Conservation (phyloP, 208 protist species). For the Wallacemonas sp. region DNA sequence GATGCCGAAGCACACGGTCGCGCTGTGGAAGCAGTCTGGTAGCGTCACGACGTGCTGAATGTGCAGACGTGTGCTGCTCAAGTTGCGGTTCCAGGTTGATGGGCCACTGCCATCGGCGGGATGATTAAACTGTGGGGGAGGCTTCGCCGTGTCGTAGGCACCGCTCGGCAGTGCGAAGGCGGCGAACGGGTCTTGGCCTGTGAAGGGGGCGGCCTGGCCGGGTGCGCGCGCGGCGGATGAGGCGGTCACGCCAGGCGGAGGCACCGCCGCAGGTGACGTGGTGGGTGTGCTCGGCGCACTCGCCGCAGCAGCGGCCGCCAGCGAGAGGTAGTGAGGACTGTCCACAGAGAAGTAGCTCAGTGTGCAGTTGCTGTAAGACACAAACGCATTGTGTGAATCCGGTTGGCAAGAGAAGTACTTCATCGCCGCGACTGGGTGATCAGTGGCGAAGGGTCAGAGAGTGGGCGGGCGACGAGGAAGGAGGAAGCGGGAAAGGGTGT, state of each 20-base stretch:
- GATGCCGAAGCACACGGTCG: slow-evolving; percentile 64
- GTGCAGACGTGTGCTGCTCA: slow-evolving; percentile 15
- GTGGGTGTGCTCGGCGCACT: background rate
- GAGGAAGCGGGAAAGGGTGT: too few species aligned
- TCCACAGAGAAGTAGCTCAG: slow-evolving; percentile 78
- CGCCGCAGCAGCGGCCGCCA: background rate
- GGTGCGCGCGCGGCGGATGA: background rate
- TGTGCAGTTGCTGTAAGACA: slow-evolving; percentile 54
- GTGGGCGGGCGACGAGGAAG: too few species aligned
- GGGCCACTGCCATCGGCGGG: background rate
- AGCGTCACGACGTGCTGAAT: slow-evolving; percentile 50
- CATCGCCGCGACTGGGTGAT: slow-evolving; percentile 31
- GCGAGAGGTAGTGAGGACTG: slow-evolving; percentile 23
- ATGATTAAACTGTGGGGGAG: background rate
- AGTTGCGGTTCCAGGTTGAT: background rate
- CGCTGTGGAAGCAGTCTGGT: slow-evolving; percentile 48
- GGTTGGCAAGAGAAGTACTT: slow-evolving; percentile 83
- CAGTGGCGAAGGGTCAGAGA: background rate
- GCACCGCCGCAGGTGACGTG: background rate
- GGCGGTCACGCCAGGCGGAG: background rate
- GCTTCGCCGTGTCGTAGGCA: background rate
- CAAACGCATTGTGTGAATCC: slow-evolving; percentile 84
- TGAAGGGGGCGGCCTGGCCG: too few species aligned
- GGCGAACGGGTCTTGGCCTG: too few species aligned
- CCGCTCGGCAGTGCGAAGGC: too few species aligned